Percentiles rank a stretch among this genome's conserved stretches.
Evolutionary conservation across 371 early-diverging fungal species (phyloP).

Genomic region (Encephalitozoon romaleae): DNA sequence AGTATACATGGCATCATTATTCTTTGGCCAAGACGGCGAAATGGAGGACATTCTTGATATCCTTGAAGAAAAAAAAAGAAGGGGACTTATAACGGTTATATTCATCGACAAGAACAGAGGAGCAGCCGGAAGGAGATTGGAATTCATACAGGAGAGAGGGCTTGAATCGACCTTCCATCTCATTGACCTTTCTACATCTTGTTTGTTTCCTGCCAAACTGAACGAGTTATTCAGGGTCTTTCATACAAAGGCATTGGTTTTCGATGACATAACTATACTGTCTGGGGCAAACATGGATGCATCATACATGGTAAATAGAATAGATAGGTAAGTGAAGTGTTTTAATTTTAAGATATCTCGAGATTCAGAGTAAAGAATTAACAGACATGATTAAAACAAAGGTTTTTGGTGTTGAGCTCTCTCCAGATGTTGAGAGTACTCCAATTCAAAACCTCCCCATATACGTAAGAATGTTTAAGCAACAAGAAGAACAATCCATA

Average conservation of each 20-base stretch:
- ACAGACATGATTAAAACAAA: neutral
- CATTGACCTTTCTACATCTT: neutral
- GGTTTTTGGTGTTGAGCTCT: neutral
- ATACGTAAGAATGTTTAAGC: neutral
- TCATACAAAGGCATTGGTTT: constrained; percentile 45
- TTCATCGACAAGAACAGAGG: constrained; percentile 34
- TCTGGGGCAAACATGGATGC: constrained; percentile 51
- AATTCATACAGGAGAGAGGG: neutral
- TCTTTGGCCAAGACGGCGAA: neutral
- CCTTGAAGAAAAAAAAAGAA: constrained; percentile 5
- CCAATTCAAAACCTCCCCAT: neutral
- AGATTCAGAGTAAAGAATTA: constrained; percentile 4
- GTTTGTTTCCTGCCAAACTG: constrained; percentile 1
- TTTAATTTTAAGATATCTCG: constrained; percentile 20
- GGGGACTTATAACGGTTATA: neutral
- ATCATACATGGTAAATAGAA: constrained; percentile 41
- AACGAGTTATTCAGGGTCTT: constrained; percentile 39
- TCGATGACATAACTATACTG: constrained; percentile 40
- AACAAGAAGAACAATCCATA: constrained; percentile 20
- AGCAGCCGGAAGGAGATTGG: neutral
- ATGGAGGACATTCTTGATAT: neutral
- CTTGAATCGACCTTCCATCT: neutral
- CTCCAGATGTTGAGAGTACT: neutral
- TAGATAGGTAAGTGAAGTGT: constrained; percentile 34
- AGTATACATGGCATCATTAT: constrained; percentile 20